Evolutionary conservation across 2,329 filamentous ascomycete genomes (phyloP).

Genomic region (Coniochaeta sp.): DNA sequence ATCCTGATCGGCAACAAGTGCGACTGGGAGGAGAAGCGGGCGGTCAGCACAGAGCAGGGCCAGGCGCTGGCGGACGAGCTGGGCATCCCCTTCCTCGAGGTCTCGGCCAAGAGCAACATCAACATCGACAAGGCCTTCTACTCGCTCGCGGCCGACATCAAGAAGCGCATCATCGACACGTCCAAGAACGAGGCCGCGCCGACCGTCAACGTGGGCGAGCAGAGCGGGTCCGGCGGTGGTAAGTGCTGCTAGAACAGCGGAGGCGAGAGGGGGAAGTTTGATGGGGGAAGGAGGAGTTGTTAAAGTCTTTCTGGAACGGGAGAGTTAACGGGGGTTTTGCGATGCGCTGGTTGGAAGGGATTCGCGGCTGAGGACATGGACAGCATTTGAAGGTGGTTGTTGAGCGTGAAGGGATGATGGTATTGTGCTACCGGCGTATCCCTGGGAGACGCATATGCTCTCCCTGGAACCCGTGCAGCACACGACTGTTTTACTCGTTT

Average conservation of each 20-base stretch:
- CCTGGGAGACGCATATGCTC: neutral
- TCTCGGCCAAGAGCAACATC: conserved; percentile 98
- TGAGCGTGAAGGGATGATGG: neutral
- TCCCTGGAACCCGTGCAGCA: neutral
- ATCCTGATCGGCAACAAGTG: conserved; percentile 99
- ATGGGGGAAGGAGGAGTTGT: neutral
- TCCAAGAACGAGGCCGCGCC: conserved; percentile 64
- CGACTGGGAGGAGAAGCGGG: conserved; percentile 99
- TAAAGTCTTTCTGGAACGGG: neutral
- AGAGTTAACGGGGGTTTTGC: neutral
- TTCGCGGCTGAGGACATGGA: neutral
- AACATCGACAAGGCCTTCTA: conserved; percentile 99
- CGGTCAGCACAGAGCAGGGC: conserved; percentile 85
- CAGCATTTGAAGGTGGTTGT: neutral
- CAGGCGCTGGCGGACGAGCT: conserved; percentile 92
- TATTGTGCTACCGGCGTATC: neutral
- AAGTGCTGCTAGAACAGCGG: conserved; percentile 63
- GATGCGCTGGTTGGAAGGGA: neutral
- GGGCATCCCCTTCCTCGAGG: conserved; percentile 96
- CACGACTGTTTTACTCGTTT: neutral
- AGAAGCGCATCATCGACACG: conserved; percentile 94
- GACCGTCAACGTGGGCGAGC: conserved; percentile 63
- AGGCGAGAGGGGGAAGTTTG: neutral
- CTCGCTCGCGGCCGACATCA: conserved; percentile 90
- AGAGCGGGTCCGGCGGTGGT: conserved; percentile 41